phyloP scores from a whole-genome alignment of 768 basidiomycete species.

The Mycena maculata region DNA sequence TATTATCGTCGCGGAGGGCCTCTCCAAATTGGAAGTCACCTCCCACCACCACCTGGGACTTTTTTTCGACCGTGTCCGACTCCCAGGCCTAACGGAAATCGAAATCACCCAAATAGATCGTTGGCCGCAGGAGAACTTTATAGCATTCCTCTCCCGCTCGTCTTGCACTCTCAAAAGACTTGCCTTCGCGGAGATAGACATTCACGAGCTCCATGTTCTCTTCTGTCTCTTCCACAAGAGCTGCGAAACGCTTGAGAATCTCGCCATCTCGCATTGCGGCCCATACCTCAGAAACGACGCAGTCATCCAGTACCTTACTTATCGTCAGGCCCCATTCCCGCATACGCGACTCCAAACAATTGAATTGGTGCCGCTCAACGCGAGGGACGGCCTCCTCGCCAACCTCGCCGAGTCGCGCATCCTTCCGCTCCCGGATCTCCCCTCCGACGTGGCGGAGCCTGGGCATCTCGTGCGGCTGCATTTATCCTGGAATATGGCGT shows the following conservation, averaged over 20 bases:
- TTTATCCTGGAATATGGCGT: neutral
- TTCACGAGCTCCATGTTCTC: neutral
- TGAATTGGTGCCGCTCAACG: neutral
- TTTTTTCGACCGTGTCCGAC: neutral
- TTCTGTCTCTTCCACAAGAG: neutral
- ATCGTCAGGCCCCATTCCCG: neutral
- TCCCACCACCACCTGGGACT: neutral
- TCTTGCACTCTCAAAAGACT: neutral
- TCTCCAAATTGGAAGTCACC: neutral
- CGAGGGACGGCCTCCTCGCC: neutral
- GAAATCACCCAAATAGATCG: too few species aligned
- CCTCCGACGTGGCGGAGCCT: neutral
- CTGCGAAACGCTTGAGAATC: neutral
- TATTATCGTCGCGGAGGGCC: neutral
- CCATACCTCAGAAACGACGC: neutral
- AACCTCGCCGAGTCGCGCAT: neutral
- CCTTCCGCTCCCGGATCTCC: neutral
- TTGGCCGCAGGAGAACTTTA: neutral
- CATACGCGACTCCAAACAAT: neutral
- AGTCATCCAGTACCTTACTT: neutral
- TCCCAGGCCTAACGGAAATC: neutral
- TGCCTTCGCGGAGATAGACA: neutral
- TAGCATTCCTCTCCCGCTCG: neutral
- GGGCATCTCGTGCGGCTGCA: neutral
- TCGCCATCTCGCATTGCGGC: neutral